Evolutionary conservation across 805 yeast genomes (phyloP), one percentile per base, ranked within the genome.

Genomic region (Lipomyces orientalis): DNA sequence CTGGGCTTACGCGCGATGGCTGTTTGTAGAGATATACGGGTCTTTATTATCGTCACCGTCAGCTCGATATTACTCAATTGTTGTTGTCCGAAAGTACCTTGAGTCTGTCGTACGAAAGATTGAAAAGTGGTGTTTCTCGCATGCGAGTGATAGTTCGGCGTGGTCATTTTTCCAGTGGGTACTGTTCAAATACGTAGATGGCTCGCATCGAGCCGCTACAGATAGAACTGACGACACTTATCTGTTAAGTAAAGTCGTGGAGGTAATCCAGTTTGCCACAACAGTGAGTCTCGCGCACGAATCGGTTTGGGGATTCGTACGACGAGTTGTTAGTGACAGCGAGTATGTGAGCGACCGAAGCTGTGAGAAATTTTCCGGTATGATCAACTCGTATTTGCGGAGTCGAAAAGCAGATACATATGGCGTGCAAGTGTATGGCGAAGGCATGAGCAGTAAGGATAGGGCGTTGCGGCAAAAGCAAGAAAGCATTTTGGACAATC

Each of bases 1-100:
- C 0, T 80, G 84, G 80, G 73, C 76, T n/a, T 77, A 79, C 65
- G 76, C 82, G 4, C 75, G 82, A 35, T 75, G 78, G 75, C 62
- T 77, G 22, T 58, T 74, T 35, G 58, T 64, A 7, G 39, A 49
- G 10, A 9, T 60, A 34, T 52, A 57, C 49, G 22, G 34, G 2
- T 60, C 69, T 7, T 51, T 62, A 14, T 16, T 62, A 33, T 29
- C 31, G 12, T 46, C 57, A 12, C 51, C 55, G 14, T 58, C 68
- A n/a, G 62, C 62, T 4, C 33, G 58, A 9, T 58, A 59, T 19
- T 61, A 62, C 49, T 61, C 69, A 1, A 46, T 56, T 1, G 64
- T 60, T 9, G 39, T 49, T 33, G 49, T 56, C 29, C 59, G 54
- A 31, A 19, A 59, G 14, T 62, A 64, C 61, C 46, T 46, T 14